These are phyloP conservation scores for Pezicula neosporulosa DNA, from an alignment of 2,329 filamentous ascomycete genomes.

Conservation along the genomic window DNA sequence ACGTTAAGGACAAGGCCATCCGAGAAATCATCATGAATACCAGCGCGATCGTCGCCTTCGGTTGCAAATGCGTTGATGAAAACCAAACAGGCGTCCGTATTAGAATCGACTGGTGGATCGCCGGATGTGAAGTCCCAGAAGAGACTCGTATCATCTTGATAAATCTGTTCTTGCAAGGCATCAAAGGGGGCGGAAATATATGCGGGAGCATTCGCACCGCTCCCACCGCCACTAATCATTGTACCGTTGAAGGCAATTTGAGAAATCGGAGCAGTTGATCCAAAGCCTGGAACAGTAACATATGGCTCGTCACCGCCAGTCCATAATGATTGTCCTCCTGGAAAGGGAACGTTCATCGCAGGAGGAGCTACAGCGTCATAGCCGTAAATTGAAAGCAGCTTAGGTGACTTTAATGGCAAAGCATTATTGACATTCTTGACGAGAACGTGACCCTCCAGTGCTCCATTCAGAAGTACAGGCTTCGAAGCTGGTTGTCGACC, in stretches of 20 bases:
- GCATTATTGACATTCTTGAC: slow-evolving; percentile 53
- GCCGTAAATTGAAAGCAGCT: slow-evolving; percentile 54
- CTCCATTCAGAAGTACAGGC: slow-evolving; percentile 49
- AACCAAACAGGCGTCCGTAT: slow-evolving; percentile 62
- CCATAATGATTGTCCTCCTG: background rate
- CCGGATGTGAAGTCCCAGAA: slow-evolving; percentile 54
- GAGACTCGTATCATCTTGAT: slow-evolving; percentile 52
- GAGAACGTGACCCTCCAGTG: slow-evolving; percentile 61
- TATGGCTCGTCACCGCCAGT: background rate
- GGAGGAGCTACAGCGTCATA: slow-evolving; percentile 46
- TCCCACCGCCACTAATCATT: slow-evolving; percentile 40
- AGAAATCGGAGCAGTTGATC: background rate
- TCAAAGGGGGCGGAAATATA: slow-evolving; percentile 52
- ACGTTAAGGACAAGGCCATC: slow-evolving; percentile 55
- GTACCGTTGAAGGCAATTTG: slow-evolving; percentile 45
- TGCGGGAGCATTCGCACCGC: slow-evolving; percentile 43
- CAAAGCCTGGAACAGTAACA: background rate
- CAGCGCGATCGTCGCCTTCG: slow-evolving; percentile 65
- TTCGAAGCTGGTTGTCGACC: slow-evolving; percentile 48
- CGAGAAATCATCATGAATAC: slow-evolving; percentile 48
- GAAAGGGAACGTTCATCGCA: background rate
- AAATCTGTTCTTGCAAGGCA: slow-evolving; percentile 47
- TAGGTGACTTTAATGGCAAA: slow-evolving; percentile 44
- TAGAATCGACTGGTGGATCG: slow-evolving; percentile 42
- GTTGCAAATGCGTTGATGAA: slow-evolving; percentile 67